A percentile compares a stretch with the other conserved stretches of the same genome.
These are phyloP conservation scores for Starmerella gropengiesseri DNA, from an alignment of 805 yeast species.

Conservation along the genomic window DNA sequence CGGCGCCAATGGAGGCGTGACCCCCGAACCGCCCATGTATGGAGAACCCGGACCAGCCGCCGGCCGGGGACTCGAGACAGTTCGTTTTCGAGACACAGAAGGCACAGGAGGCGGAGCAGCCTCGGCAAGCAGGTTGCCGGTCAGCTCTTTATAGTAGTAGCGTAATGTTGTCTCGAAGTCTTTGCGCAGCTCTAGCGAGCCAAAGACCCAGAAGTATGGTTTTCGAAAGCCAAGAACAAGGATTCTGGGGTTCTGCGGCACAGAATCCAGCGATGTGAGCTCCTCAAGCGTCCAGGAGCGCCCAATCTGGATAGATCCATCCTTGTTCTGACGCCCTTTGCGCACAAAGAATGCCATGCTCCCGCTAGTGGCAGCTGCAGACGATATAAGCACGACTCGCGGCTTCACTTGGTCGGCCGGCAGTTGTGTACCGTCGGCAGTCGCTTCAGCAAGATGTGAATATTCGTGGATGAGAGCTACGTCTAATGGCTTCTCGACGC, in stretches of 20 bases:
- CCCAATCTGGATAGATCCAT: constrained; percentile 75
- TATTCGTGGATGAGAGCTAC: constrained; percentile 16
- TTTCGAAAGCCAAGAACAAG: constrained; percentile 54
- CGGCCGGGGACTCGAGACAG: constrained; percentile 4
- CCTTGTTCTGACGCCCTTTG: constrained; percentile 72
- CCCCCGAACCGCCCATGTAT: no score
- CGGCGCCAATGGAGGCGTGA: not conserved
- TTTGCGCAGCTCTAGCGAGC: constrained; percentile 45
- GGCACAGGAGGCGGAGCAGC: constrained; percentile 14
- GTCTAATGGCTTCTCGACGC: constrained; percentile 11
- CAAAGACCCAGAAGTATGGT: constrained; percentile 73
- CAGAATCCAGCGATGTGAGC: constrained; percentile 46
- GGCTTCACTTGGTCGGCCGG: constrained; percentile 11
- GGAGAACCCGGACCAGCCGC: not conserved
- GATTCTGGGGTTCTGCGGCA: constrained; percentile 29
- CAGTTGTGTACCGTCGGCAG: not conserved
- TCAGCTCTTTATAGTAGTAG: constrained; percentile 40
- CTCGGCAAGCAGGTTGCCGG: constrained; percentile 18
- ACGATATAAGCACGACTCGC: constrained; percentile 20
- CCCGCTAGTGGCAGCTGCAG: constrained; percentile 2
- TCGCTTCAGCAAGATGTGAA: constrained; percentile 17
- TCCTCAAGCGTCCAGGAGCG: constrained; percentile 84
- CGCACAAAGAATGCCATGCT: constrained; percentile 45
- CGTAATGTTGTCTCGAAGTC: constrained; percentile 47
- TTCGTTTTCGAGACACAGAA: constrained; percentile 10